A percentile compares a stretch with the other conserved stretches of the same genome.
These are phyloP conservation scores for Drosera spatulata DNA, from an alignment of 179 eudicot species.

Conservation along the genomic window DNA sequence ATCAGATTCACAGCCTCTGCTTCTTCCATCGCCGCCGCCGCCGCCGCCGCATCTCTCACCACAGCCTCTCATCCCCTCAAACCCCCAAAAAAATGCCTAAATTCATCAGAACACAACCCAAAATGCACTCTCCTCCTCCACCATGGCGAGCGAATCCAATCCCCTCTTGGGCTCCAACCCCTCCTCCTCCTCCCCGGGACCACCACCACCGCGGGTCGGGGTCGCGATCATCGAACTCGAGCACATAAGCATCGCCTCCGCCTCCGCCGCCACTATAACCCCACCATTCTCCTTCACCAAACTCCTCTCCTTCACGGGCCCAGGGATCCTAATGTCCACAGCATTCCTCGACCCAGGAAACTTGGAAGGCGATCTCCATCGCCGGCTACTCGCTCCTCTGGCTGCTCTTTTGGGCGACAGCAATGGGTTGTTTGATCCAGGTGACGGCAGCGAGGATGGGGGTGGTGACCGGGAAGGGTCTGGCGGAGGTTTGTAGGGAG, in stretches of 20 bases:
- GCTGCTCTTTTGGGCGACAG: slow-evolving; percentile 55
- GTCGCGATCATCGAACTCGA: slow-evolving; percentile 21
- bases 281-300: slow-evolving; percentile 48
- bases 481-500: slow-evolving; percentile 53
- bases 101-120: not conserved
- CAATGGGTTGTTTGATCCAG: slow-evolving; percentile 47
- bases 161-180: slow-evolving; percentile 1
- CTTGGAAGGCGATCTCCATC: slow-evolving; percentile 52
- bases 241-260: slow-evolving; percentile 5
- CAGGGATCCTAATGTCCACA: slow-evolving; percentile 53
- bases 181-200: slow-evolving; percentile 12
- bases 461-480: slow-evolving; percentile 49
- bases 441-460: slow-evolving; percentile 41
- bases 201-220: slow-evolving; percentile 41
- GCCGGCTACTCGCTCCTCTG: slow-evolving; percentile 62
- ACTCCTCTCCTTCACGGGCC: slow-evolving; percentile 49
- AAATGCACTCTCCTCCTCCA: slow-evolving; percentile 27
- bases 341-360: slow-evolving; percentile 64
- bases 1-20: no score
- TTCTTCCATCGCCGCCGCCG: no score
- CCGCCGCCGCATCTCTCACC: no score
- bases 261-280: not conserved
- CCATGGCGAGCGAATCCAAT: slow-evolving; percentile 8
- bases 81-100: not conserved
- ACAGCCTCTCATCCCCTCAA: not conserved